Base-by-base conservation (phyloP, 2,329 filamentous ascomycete species). In the Dactylellina parvicollis region DNA sequence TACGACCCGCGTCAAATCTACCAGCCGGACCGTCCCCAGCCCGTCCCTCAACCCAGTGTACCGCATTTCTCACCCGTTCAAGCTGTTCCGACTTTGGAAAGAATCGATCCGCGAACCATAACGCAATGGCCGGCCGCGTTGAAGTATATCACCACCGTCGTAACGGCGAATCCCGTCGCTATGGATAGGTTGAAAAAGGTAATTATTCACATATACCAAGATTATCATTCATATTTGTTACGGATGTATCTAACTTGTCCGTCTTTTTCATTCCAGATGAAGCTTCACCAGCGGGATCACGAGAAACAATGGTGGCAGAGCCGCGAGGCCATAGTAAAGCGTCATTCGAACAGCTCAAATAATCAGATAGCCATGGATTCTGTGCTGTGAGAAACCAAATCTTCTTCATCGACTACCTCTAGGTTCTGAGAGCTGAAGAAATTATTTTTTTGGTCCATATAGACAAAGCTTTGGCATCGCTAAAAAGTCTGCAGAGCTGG, bases 51-150 rank as follows among this genome's bases (percentile, higher is more conserved):
- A 2, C 38, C 9, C n/a, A 16, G 49, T n/a, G 24, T 32, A 18
- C 40, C 56, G 46, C 22, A 8, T 18, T 8, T 40, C 32, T 20
- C 47, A 32, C 32, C n/a, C 10, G 22, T 60, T 46, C 22, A 22
- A 34, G 20, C 60, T 30, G 20, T 18, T 26, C 7, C 38, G 14
- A 12, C 3, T 16, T 22, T 44, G 1, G 52, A 57, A 8, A 18
- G 36, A 4, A 42, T 67, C 3, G 75, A 76, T 34, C 76, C 75
- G 7, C 74, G 66, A 36, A 67, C 38, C 12, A 75, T 77, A 18
- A 75, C 70, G 10, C 73, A 77, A 60, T 77, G 76, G 76, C 74
- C 62, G 18, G 69, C 75, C 3, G 76, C 76, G n/a, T 55, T 75
- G 52, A 77, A 74, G 60, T 76, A 76, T 55, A 75, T 77, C 10